A percentile compares a stretch with the other conserved stretches of the same genome.
These are phyloP conservation scores for Diaporthe citri DNA, from an alignment of 2,329 filamentous ascomycete genomes.

Conservation along the genomic window DNA sequence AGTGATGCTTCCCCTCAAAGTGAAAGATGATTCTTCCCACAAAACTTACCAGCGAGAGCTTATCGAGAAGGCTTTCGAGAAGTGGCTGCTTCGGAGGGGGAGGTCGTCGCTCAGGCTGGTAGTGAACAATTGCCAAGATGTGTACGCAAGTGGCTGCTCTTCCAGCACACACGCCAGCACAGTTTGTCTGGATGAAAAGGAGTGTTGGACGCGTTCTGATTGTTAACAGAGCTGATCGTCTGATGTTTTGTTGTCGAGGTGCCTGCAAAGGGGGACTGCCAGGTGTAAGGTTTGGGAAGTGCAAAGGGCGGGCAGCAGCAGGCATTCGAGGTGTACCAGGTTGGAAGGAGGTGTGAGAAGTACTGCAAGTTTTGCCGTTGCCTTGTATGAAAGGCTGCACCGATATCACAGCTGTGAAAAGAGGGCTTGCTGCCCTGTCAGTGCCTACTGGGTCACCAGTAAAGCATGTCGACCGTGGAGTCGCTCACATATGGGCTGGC, in stretches of 20 bases:
- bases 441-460: neutral
- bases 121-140: too few species aligned
- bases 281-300: neutral
- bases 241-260: neutral
- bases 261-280: too few species aligned
- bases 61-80: neutral
- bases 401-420: neutral
- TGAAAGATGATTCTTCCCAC: too few species aligned
- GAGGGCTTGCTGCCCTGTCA: neutral
- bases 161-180: neutral
- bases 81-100: neutral
- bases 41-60: neutral
- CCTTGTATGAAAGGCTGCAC: neutral
- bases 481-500: too few species aligned
- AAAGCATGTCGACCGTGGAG: neutral
- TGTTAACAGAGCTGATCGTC: neutral
- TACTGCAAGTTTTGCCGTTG: neutral
- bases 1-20: neutral
- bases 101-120: neutral
- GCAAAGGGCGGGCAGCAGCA: neutral
- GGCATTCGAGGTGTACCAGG: neutral
- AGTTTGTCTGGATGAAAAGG: neutral
- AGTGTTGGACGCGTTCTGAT: too few species aligned
- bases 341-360: too few species aligned
- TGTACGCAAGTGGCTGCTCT: neutral